Evolutionary conservation across 306 rosid species (phyloP).

Genomic region (Quercus suber): DNA sequence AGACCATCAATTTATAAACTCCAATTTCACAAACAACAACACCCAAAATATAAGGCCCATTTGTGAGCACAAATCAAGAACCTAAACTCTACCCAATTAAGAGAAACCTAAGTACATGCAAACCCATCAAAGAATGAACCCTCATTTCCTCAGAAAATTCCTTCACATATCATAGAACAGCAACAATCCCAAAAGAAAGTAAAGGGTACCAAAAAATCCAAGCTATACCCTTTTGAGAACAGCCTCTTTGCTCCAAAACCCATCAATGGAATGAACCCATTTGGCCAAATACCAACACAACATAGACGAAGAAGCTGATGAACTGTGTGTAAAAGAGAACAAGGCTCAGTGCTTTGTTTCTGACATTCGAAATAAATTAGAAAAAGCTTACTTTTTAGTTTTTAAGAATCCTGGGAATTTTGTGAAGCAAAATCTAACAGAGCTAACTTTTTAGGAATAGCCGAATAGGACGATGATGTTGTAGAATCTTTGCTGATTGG

Average conservation of each 20-base stretch:
- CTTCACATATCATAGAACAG: background rate
- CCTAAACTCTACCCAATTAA: conserved; percentile 15
- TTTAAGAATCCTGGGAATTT: background rate
- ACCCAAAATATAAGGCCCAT: background rate
- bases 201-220: background rate
- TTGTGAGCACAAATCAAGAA: conserved; percentile 3
- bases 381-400: conserved; percentile 18
- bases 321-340: background rate
- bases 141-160: conserved; percentile 1
- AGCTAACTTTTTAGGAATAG: background rate
- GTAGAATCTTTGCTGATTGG: conserved; percentile 30
- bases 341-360: conserved; percentile 11
- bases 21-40: conserved; percentile 16
- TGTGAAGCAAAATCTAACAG: conserved; percentile 19
- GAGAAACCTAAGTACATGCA: background rate
- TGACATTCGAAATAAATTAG: background rate
- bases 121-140: conserved; percentile 14
- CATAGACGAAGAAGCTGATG: conserved; percentile 9
- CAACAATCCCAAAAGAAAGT: conserved; percentile 8
- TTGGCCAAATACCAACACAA: background rate
- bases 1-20: background rate
- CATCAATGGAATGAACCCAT: conserved; percentile 26
- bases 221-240: conserved; percentile 18
- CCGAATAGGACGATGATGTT: background rate
- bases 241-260: conserved; percentile 23